These are phyloP conservation scores for Colletotrichum shisoi DNA, from an alignment of 2,329 filamentous ascomycete genomes.

Conservation along the genomic window DNA sequence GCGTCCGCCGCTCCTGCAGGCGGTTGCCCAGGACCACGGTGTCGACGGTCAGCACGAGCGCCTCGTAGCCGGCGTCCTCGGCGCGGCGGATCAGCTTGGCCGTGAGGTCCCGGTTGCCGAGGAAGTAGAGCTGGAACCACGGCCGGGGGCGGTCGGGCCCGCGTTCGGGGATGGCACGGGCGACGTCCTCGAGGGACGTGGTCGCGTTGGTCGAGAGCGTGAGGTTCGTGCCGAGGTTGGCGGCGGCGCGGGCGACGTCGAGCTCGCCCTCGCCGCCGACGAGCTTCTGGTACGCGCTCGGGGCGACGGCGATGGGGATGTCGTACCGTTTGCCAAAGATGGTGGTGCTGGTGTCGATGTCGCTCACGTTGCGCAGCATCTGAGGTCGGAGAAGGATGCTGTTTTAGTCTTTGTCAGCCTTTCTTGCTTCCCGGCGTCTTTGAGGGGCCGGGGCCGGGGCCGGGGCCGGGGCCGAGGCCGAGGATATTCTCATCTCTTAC, in stretches of 20 bases:
- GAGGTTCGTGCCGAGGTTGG: conserved; percentile 42
- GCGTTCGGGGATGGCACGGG: conserved; percentile 29
- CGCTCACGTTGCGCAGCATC: conserved; percentile 40
- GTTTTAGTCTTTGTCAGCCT: too few relatives aligned
- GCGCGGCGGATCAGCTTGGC: conserved; percentile 42
- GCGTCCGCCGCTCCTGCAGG: conserved; percentile 44
- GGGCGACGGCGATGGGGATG: conserved; percentile 46
- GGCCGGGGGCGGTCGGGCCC: conserved; percentile 35
- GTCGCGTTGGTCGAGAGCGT: conserved; percentile 45
- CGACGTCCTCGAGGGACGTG: conserved; percentile 45
- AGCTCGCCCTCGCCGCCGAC: conserved; percentile 45
- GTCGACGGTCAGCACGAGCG: conserved; percentile 45
- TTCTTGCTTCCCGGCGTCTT: too few relatives aligned
- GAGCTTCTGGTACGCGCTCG: conserved; percentile 45
- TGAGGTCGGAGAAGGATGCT: conserved; percentile 34
- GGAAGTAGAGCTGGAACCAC: conserved; percentile 44
- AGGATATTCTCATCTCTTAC: conserved; percentile 38
- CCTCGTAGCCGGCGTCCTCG: conserved; percentile 45
- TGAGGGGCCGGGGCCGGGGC: too few relatives aligned
- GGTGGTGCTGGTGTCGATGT: conserved; percentile 39
- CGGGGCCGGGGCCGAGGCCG: too few relatives aligned
- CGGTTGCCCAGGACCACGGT: conserved; percentile 46
- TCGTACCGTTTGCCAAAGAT: conserved; percentile 37
- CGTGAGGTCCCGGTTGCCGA: conserved; percentile 41
- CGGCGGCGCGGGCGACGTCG: conserved; percentile 44